Conservation (phyloP, 2,329 filamentous ascomycete genomes). For the Claviceps capensis region DNA sequence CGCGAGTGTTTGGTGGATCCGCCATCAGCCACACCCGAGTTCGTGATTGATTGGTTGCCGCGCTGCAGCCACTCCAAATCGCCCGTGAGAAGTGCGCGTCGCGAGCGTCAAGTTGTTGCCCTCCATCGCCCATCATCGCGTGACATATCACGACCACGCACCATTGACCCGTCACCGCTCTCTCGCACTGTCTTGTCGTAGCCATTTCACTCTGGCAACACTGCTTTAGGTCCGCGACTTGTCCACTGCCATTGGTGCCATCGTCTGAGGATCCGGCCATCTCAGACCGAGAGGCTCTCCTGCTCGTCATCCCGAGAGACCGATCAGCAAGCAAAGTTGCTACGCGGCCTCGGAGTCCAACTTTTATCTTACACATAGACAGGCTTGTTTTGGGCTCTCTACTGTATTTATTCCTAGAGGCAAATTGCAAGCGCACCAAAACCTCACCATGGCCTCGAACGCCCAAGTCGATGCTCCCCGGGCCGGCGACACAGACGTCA, state of each 20-base stretch:
- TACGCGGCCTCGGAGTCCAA: neutral
- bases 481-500: conserved; percentile 15
- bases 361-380: neutral
- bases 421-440: neutral
- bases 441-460: conserved; percentile 22
- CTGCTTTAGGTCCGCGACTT: neutral
- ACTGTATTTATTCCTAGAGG: no score
- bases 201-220: neutral
- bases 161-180: neutral
- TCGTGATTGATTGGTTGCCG: neutral
- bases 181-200: neutral
- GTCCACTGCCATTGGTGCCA: neutral
- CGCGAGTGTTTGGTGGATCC: neutral
- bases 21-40: neutral
- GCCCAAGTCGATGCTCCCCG: conserved; percentile 19
- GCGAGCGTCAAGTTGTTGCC: neutral
- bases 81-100: neutral
- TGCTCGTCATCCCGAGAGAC: neutral
- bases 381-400: neutral
- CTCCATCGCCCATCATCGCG: neutral
- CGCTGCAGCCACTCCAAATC: neutral
- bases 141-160: neutral
- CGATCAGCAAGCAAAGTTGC: neutral
- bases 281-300: neutral
- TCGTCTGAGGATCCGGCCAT: neutral